A percentile compares a stretch with the other conserved stretches of the same genome.
Evolutionary conservation across 1,284 basidiomycete genomes (phyloP).

Genomic region (Fomes fomentarius): DNA sequence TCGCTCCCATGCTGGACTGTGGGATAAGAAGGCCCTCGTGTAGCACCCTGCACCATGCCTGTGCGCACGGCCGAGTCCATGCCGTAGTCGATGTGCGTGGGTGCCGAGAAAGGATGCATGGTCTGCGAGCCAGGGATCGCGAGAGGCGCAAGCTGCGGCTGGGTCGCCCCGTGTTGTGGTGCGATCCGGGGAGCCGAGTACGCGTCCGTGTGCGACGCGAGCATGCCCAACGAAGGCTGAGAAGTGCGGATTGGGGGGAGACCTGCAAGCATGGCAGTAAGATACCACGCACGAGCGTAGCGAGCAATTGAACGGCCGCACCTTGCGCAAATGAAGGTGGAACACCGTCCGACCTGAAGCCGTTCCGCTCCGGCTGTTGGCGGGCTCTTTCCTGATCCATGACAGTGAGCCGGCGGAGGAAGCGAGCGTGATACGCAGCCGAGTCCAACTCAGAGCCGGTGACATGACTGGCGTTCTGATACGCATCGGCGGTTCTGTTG

Average conservation of each 20-base stretch:
- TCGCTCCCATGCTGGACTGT: conserved; percentile 2
- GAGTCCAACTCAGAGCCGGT: conserved; percentile 59
- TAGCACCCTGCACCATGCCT: neutral
- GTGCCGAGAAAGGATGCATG: neutral
- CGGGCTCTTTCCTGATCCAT: conserved; percentile 61
- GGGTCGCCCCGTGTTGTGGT: neutral
- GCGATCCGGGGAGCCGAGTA: conserved; percentile 6
- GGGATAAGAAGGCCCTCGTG: neutral
- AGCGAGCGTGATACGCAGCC: conserved; percentile 73
- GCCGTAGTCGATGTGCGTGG: conserved; percentile 2
- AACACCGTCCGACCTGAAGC: conserved; percentile 9
- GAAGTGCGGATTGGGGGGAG: conserved; percentile 15
- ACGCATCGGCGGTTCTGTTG: conserved; percentile 71
- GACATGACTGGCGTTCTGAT: conserved; percentile 64
- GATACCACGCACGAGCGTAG: neutral
- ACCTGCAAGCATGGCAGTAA: neutral
- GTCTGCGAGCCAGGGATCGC: conserved; percentile 11
- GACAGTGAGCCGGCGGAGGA: conserved; percentile 69
- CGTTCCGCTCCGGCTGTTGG: conserved; percentile 28
- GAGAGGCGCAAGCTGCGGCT: conserved; percentile 12
- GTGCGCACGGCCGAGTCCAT: conserved; percentile 5
- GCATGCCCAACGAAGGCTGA: neutral
- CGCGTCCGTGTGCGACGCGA: conserved; percentile 1
- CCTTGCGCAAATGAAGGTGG: conserved; percentile 18
- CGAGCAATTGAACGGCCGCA: neutral